These are phyloP conservation scores for Xanthoconium purpureum DNA, from an alignment of 768 basidiomycete species.

Conservation along the genomic window DNA sequence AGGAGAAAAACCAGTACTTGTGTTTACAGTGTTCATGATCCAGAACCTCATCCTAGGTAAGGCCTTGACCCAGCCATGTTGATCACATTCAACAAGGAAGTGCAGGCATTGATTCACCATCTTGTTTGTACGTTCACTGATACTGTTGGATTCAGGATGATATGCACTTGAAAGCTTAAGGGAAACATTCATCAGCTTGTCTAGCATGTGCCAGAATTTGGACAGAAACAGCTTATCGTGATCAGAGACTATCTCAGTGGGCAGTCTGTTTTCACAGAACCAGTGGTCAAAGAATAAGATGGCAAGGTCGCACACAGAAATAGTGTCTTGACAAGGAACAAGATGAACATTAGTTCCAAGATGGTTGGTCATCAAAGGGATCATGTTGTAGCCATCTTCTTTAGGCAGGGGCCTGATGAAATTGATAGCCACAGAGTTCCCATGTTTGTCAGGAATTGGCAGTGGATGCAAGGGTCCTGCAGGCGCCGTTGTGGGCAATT, in stretches of 20 bases:
- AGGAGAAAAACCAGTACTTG: no score
- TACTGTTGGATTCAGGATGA: slow-evolving; percentile 29
- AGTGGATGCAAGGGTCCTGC: background rate
- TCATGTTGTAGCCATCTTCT: slow-evolving; percentile 27
- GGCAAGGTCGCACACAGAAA: background rate
- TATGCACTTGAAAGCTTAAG: slow-evolving; percentile 24
- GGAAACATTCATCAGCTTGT: slow-evolving; percentile 6
- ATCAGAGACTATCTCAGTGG: slow-evolving; percentile 19
- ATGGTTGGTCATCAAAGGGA: slow-evolving; percentile 26
- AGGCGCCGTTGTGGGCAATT: background rate
- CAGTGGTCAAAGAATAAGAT: slow-evolving; percentile 8
- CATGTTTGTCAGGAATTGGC: background rate
- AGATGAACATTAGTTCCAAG: slow-evolving; percentile 22
- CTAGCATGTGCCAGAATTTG: slow-evolving; percentile 22
- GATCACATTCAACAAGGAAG: background rate
- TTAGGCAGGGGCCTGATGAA: background rate
- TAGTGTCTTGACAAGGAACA: slow-evolving; percentile 5
- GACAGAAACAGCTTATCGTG: slow-evolving; percentile 27
- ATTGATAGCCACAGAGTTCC: background rate
- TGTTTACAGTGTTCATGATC: no score
- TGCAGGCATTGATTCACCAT: background rate
- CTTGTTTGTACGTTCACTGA: slow-evolving; percentile 21
- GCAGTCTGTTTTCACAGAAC: slow-evolving; percentile 18
- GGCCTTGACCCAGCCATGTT: no score
- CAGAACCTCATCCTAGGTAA: no score